Base-by-base conservation (phyloP, 192 early-diverging fungal genomes). In the Podila horticola region DNA sequence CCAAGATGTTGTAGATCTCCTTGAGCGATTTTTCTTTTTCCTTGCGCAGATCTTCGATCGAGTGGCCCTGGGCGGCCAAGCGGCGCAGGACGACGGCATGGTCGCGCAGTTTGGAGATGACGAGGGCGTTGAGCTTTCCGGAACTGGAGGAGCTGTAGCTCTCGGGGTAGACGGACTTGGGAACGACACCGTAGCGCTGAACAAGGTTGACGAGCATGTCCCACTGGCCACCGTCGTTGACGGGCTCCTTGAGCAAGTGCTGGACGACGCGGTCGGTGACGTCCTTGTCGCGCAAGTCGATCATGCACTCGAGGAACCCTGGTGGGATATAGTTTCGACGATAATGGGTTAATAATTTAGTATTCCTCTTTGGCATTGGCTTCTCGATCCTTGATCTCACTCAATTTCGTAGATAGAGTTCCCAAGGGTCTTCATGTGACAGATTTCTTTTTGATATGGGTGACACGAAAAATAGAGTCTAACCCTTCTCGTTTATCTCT, bases 201-300 rank as follows among this genome's bases (percentile, higher is more conserved):
- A 95, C 85, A 15, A 95, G 72, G 60, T 92, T 92, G 69, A 95
- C 86, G 58, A 92, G 88, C 93, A 94, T 93, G 62, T 93, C 92
- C 89, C 90, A 95, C 77, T 93, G 92, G 8, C 93, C 93, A 29
- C 93, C 92, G 58, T 93, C 93, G 45, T 73, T 83, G 34, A 93
- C 74, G n/a, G 93, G 92, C 26, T 84, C 84, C 52, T 84, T 84
- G 29, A 95, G 82, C 64, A 95, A 66, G 63, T 89, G 92, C 81
- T 93, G 91, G 33, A 95, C 85, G 9, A 92, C 86, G 34, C 92
- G 90, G 36, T 89, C 89, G 55, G 90, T 86, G 20, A 93, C 75
- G 28, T 91, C 87, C 59, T 85, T 74, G 45, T 91, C 88, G 22
- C 85, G 84, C 31, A 92, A 77, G 29, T 86, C 85, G 75, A 95